phyloP scores from a whole-genome alignment of 169 alveolate species.

The Plasmodium adleri region DNA sequence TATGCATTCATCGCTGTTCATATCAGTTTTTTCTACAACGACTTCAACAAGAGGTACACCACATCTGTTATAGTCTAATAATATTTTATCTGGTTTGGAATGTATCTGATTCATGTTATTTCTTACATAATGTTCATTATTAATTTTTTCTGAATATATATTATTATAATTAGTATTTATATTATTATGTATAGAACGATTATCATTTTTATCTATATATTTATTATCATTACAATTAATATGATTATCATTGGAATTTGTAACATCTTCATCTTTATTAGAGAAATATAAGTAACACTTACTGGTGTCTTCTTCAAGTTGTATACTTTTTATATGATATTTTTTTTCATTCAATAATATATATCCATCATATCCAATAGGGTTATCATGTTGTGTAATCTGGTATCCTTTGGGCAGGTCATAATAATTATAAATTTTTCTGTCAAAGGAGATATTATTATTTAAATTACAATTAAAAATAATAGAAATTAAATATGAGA shows the following conservation, averaged over 20 bases:
- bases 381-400: conserved; percentile 81
- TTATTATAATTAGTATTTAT: neutral
- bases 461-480: conserved; percentile 77
- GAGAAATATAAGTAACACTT: conserved; percentile 33
- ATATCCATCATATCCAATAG: conserved; percentile 83
- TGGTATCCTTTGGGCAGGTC: conserved; percentile 88
- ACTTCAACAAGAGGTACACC: conserved; percentile 85
- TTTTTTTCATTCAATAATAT: conserved; percentile 65
- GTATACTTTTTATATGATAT: conserved; percentile 73
- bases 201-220: neutral
- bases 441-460: conserved; percentile 75
- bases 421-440: conserved; percentile 84
- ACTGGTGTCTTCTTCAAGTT: conserved; percentile 87
- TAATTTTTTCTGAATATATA: neutral
- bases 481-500: conserved; percentile 78
- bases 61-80: conserved; percentile 85
- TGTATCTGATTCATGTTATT: neutral
- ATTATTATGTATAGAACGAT: neutral
- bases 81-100: conserved; percentile 3
- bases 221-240: neutral
- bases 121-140: neutral
- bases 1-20: conserved; percentile 80
- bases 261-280: neutral
- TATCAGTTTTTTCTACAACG: conserved; percentile 79
- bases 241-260: neutral